phyloP scores from a whole-genome alignment of 371 early-diverging fungal species.

The Syncephalastrum racemosum region DNA sequence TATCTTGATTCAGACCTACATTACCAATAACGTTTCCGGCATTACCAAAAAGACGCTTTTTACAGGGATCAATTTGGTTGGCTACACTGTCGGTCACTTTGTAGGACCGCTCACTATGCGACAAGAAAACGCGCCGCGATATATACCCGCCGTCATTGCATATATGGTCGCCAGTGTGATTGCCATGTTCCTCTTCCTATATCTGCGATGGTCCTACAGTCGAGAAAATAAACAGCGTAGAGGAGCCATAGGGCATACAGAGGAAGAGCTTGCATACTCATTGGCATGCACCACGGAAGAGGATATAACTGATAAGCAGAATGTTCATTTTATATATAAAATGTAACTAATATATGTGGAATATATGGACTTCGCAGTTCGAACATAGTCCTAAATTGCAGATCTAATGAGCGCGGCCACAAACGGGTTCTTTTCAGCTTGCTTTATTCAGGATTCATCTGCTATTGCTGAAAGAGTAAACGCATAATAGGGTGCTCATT shows the following conservation, averaged over 20 bases:
- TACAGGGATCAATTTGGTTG: constrained; percentile 10
- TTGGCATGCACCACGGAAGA: constrained; percentile 5
- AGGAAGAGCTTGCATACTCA: not conserved
- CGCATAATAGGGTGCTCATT: too few relatives aligned
- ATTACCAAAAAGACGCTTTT: constrained; percentile 22
- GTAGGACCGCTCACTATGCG: constrained; percentile 20
- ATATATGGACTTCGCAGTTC: too few relatives aligned
- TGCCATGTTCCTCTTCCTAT: constrained; percentile 11
- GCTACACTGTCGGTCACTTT: constrained; percentile 20
- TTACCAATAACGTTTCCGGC: constrained; percentile 20
- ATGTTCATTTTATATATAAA: constrained; percentile 39
- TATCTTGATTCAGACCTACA: constrained; percentile 10
- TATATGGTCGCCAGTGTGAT: constrained; percentile 25
- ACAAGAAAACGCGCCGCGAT: constrained; percentile 8
- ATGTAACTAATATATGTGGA: too few relatives aligned
- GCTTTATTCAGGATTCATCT: too few relatives aligned
- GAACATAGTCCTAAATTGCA: too few relatives aligned
- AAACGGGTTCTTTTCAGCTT: too few relatives aligned
- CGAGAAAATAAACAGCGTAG: constrained; percentile 13
- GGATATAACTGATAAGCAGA: constrained; percentile 40
- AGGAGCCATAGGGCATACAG: too few relatives aligned
- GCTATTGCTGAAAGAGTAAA: too few relatives aligned
- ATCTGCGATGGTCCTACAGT: constrained; percentile 13
- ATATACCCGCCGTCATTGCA: constrained; percentile 10
- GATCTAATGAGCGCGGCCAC: too few relatives aligned